Base-by-base conservation (phyloP, 2,329 filamentous ascomycete species). In the Decorospora gaudefroyi region DNA sequence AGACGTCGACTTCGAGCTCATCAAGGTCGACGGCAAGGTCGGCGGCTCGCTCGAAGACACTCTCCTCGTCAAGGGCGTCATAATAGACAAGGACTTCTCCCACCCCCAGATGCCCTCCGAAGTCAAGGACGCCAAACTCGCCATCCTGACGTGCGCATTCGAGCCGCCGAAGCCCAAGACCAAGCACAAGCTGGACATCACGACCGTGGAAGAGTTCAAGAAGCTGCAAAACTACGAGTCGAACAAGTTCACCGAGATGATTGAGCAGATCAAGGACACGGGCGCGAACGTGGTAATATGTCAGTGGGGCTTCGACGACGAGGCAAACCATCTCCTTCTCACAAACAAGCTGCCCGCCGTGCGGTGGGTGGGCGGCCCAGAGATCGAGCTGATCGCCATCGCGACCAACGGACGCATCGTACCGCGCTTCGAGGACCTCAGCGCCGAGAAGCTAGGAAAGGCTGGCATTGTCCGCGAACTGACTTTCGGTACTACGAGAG, bases 151-250 rank as follows among this genome's bases (percentile, higher is more conserved):
- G 37, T 99, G 93, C 72, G 90, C 93, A 3, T 99, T 99, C 69
- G 93, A 99, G 77, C 93, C 93, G 21, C 93, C 93, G 36, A 99
- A 99, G 81, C 93, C 93, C 59, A 99, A 99, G 83, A 99, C 93
- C 33, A 99, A 99, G 83, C 93, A 99, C 76, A 95, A 96, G 79
- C 83, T 99, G 51, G 93, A 99, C 68, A 99, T 99, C 68, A 93
- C 90, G 43, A 88, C 85, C 28, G 92, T 99, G 6, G 92, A 97
- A 61, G 93, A 99, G 76, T 99, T 96, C 80, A 96, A 95, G 80
- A 93, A 95, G 76, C 77, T 99, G 56, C 93, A 99, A 70, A 88
- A 81, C 61, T 99, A 99, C 76, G 93, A 99, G 76, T 86, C 86
- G 63, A 87, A 89, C 69, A 99, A 97, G 76, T 99, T 99, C 69